Evolutionary conservation across 768 basidiomycete species (phyloP).

Genomic region (Artomyces pyxidatus): DNA sequence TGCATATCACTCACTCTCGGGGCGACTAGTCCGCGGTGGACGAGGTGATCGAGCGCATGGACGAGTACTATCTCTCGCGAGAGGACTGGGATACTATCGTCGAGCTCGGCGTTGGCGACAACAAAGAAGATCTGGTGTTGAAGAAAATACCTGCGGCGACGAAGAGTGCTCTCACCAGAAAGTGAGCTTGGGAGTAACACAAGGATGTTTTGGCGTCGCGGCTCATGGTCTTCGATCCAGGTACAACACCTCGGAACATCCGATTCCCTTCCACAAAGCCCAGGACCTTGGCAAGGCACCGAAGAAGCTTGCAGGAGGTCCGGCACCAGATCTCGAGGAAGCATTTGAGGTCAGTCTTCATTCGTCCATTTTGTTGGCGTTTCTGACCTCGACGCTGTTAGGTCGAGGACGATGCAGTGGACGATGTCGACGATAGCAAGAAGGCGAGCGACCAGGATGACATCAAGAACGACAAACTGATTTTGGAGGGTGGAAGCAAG

Average conservation of each 20-base stretch:
- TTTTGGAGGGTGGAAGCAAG: slow-evolving; percentile 16
- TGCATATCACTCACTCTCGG: background rate
- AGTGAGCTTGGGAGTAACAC: slow-evolving; percentile 38
- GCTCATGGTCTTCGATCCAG: slow-evolving; percentile 30
- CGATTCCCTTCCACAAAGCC: slow-evolving; percentile 91
- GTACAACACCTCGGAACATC: slow-evolving; percentile 86
- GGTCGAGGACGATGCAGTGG: slow-evolving; percentile 14
- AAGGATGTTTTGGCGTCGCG: background rate
- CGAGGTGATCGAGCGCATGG: slow-evolving; percentile 82
- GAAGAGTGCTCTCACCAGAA: slow-evolving; percentile 80
- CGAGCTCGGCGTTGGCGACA: slow-evolving; percentile 83
- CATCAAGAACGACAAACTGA: slow-evolving; percentile 25
- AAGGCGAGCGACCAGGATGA: slow-evolving; percentile 16
- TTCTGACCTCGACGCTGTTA: slow-evolving; percentile 1
- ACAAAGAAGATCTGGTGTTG: slow-evolving; percentile 62
- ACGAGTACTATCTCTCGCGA: slow-evolving; percentile 85
- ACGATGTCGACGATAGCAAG: slow-evolving; percentile 18
- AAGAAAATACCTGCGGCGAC: slow-evolving; percentile 80
- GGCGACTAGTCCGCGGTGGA: slow-evolving; percentile 61
- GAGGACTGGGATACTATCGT: slow-evolving; percentile 98
- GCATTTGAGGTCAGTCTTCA: slow-evolving; percentile 61
- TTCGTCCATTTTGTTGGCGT: background rate
- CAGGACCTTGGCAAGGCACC: slow-evolving; percentile 68
- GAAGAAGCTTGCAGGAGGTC: slow-evolving; percentile 69
- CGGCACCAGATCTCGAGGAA: slow-evolving; percentile 87